A percentile compares a stretch with the other conserved stretches of the same genome.
Evolutionary conservation across 192 early-diverging fungal species (phyloP).

Genomic region (Tieghemiomyces parasiticus): DNA sequence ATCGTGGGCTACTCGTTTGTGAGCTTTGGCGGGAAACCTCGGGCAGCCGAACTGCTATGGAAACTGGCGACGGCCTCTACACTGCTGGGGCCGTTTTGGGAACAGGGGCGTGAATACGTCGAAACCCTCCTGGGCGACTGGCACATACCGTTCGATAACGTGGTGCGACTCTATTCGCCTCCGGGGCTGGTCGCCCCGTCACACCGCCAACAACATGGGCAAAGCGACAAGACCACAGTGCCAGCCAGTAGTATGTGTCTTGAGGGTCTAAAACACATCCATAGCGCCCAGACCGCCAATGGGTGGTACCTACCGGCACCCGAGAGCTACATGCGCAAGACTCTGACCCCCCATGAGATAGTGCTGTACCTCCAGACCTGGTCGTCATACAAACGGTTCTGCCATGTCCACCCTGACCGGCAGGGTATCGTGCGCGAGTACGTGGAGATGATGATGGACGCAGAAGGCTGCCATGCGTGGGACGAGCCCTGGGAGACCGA

Average conservation of each 20-base stretch:
- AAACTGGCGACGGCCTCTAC: constrained; percentile 13
- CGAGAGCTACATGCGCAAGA: constrained; percentile 14
- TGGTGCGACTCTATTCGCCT: constrained; percentile 13
- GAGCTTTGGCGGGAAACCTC: constrained; percentile 23
- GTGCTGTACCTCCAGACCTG: constrained; percentile 16
- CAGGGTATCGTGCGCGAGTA: constrained; percentile 11
- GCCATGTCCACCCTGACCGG: constrained; percentile 15
- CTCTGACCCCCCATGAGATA: constrained; percentile 17
- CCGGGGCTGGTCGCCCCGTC: background rate
- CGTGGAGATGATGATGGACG: constrained; percentile 11
- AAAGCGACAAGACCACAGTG: background rate
- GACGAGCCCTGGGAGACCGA: background rate
- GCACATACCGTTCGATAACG: constrained; percentile 13
- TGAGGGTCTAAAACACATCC: background rate
- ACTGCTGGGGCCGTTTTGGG: constrained; percentile 16
- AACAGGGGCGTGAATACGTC: constrained; percentile 16
- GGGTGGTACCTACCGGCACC: constrained; percentile 13
- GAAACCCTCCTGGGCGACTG: constrained; percentile 19
- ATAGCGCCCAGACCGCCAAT: constrained; percentile 11
- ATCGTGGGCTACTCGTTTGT: constrained; percentile 26
- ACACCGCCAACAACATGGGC: background rate
- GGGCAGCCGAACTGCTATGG: constrained; percentile 19
- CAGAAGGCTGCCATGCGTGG: background rate
- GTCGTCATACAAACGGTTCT: constrained; percentile 13
- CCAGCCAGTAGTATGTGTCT: background rate